A percentile compares a stretch with the other conserved stretches of the same genome.
Evolutionary conservation across 495 filamentous ascomycete species (phyloP).

Genomic region (Cercophora sp.): DNA sequence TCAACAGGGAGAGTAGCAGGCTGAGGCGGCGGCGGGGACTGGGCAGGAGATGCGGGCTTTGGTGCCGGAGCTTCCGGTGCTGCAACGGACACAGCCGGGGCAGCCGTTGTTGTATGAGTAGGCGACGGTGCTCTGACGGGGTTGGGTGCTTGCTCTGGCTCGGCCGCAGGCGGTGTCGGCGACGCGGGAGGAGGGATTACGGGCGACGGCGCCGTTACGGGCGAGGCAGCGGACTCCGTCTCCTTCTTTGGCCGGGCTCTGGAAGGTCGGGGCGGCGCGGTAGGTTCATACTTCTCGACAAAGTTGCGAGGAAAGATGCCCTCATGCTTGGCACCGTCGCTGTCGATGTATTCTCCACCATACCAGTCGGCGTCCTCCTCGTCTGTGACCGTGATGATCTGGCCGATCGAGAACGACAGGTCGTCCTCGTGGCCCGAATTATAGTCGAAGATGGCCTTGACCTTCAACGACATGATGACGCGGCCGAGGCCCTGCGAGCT

Average conservation of each 20-base stretch:
- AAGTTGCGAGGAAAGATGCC: constrained; percentile 97
- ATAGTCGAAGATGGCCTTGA: constrained; percentile 94
- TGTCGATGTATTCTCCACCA: constrained; percentile 80
- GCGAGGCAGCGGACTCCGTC: constrained; percentile 39
- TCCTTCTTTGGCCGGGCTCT: constrained; percentile 75
- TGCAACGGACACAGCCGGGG: constrained; percentile 24
- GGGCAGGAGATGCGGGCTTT: constrained; percentile 34
- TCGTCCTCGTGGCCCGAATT: constrained; percentile 88
- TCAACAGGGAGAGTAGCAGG: constrained; percentile 28
- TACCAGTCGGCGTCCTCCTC: constrained; percentile 96
- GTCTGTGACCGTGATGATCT: constrained; percentile 89
- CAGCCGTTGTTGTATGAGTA: constrained; percentile 22
- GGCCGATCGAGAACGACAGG: constrained; percentile 76
- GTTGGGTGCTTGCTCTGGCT: constrained; percentile 29
- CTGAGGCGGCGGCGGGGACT: constrained; percentile 39
- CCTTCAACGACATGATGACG: constrained; percentile 81
- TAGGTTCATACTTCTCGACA: constrained; percentile 90
- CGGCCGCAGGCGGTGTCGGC: constrained; percentile 26
- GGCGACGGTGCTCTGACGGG: constrained; percentile 21
- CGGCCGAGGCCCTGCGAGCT: constrained; percentile 7
- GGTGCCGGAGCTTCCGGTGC: constrained; percentile 34
- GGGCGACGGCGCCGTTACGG: constrained; percentile 64
- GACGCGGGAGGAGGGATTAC: constrained; percentile 56
- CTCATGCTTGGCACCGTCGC: constrained; percentile 65
- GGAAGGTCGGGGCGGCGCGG: constrained; percentile 78